Base-by-base conservation (phyloP, 208 protist genomes). In the Leishmania turanica region DNA sequence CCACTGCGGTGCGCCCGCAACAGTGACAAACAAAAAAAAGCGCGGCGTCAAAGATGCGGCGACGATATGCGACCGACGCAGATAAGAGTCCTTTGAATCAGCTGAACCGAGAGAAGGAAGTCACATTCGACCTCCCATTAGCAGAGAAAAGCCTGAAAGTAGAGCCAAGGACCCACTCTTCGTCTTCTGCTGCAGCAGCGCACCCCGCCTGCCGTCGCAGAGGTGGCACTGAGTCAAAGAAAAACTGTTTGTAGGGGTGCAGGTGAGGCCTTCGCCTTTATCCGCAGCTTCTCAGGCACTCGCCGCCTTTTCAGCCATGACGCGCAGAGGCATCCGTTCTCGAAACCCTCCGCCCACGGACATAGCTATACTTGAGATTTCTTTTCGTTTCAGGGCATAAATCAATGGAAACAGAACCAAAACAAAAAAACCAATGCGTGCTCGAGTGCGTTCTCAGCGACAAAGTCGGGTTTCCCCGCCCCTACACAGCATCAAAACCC, bases 341-440 rank as follows among this genome's bases (percentile, higher is more conserved):
- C 58, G 27, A 0, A 13, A 64, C 11, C 15, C 11, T 3, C 58
- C 27, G 7, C 51, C 1, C 21, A 0, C 17, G 6, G 0, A 54
- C 17, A 21, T 27, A 11, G 5, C 15, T 47, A 3, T 27, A 34
- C 19, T 34, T 8, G 1, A 24, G 34, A 27, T 15, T 70, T 13
- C 0, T 19, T 54, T 53, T 75, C 8, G 9, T 0, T 21, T 54
- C 51, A 54, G 51, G 15, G 15, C 3, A 21, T 21, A 17, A 37
- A 40, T 3, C 4, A 53, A 34, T 8, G 15, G 40, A 13, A 2
- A 34, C 3, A 11, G n/a, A 53, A 8, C 58, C 15, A 75, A 84
- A 65, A 74, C 79, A 80, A 78, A 75, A 75, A 42, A 83, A 85
- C 37, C 1, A 81, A 84, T 8, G 27, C 27, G 11, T 31, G 58